Evolutionary conservation across 495 filamentous ascomycete genomes (phyloP).

Genomic region (Niebla homalea): DNA sequence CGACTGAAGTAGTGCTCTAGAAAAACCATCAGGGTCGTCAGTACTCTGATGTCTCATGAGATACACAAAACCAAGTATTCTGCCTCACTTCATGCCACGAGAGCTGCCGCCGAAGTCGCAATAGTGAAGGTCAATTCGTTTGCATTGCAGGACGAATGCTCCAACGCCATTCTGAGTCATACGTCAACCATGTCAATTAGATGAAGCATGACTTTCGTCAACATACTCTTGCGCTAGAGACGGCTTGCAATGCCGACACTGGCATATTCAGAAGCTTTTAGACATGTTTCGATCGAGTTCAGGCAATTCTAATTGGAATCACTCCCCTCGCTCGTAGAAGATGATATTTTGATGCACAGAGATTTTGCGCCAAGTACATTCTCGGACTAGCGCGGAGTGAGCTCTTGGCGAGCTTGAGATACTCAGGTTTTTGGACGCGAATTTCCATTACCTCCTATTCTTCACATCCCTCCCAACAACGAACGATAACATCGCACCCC

Average conservation of each 20-base stretch:
- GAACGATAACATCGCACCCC: too few species aligned
- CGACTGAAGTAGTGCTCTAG: conserved; percentile 61
- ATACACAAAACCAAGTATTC: neutral
- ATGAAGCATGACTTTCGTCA: neutral
- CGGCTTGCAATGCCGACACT: conserved; percentile 1
- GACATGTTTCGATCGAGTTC: too few species aligned
- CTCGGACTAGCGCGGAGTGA: too few species aligned
- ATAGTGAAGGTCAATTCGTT: conserved; percentile 87
- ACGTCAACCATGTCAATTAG: neutral
- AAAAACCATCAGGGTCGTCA: neutral
- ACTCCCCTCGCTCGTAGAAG: too few species aligned
- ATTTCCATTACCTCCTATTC: too few species aligned
- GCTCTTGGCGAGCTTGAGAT: too few species aligned
- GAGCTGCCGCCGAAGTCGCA: conserved; percentile 91
- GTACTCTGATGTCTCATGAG: neutral
- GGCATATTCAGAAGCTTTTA: neutral
- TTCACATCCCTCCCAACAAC: too few species aligned
- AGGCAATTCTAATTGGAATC: too few species aligned
- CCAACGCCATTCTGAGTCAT: conserved; percentile 74
- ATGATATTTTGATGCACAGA: too few species aligned
- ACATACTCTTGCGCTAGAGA: neutral
- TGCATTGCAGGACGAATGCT: conserved; percentile 95
- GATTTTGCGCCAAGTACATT: too few species aligned
- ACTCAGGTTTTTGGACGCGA: too few species aligned
- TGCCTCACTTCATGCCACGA: conserved; percentile 80